Percentiles rank a stretch among this genome's conserved stretches.
Evolutionary conservation across 257 asterid genomes (phyloP).

Genomic region (Fraxinus americana): DNA sequence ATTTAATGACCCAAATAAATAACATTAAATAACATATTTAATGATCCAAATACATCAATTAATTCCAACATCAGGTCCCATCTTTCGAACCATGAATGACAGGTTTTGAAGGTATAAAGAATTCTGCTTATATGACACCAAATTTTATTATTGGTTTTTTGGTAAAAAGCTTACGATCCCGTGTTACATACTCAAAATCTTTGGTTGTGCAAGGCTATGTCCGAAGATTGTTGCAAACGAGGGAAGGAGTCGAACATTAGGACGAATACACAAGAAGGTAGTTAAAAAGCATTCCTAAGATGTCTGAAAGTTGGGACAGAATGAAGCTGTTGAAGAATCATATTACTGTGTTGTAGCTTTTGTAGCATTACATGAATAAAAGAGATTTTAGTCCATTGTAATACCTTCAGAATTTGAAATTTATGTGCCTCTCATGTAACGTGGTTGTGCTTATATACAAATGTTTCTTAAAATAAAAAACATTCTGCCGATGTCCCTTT

Average conservation of each 20-base stretch:
- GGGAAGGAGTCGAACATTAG: neutral
- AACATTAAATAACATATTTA: too few relatives aligned
- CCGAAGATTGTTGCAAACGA: neutral
- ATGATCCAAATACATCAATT: too few relatives aligned
- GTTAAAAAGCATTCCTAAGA: neutral
- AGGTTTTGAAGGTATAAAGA: conserved; percentile 9
- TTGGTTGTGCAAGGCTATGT: neutral
- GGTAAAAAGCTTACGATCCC: neutral
- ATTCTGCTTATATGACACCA: too few relatives aligned
- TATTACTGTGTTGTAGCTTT: neutral
- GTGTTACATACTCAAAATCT: neutral
- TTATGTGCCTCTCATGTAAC: neutral
- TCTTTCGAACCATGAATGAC: conserved; percentile 55
- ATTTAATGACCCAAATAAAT: too few relatives aligned
- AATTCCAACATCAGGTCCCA: conserved; percentile 73
- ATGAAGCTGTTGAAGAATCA: neutral
- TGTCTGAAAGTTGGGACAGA: neutral
- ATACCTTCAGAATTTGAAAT: neutral
- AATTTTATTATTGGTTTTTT: too few relatives aligned
- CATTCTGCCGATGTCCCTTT: too few relatives aligned
- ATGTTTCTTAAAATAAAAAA: neutral
- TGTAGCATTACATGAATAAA: neutral
- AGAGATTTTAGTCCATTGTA: neutral
- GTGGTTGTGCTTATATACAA: neutral
- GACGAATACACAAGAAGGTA: neutral